Evolutionary conservation across 2,329 filamentous ascomycete species (phyloP), one percentile per base, ranked within the genome.

Genomic region (Westerdykella sp.): DNA sequence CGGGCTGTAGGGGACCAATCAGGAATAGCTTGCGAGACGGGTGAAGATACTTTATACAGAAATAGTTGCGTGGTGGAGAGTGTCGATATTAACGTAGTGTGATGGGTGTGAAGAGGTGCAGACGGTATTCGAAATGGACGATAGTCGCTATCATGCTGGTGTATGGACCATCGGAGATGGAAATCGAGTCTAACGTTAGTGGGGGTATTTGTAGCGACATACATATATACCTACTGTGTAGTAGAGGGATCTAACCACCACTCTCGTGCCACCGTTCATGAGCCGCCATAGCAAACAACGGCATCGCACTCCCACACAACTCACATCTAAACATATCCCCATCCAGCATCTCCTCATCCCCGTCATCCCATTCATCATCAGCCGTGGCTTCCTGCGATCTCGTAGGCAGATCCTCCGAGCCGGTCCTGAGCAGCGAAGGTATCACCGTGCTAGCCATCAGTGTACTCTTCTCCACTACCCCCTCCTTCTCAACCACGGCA

Each of bases 211-310:
- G n/a, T n/a, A n/a, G n/a, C n/a, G n/a, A n/a, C n/a, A n/a, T n/a
- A n/a, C n/a, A n/a, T n/a, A n/a, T n/a, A n/a, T n/a, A n/a, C n/a
- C n/a, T n/a, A n/a, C 13, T 14, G 32, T 35, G 32, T 13, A 9
- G 9, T 11, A 5, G 16, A 35, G n/a, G 6, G 32, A 5, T 13
- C 16, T 14, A 35, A 18, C 32, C 13, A 35, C n/a, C 6, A 3
- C 13, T 9, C 6, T 57, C 56, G 57, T 80, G 77, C 54, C 74
- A 79, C 18, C 76, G 69, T 32, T 67, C 59, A 56, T 84, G 81
- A 4, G 80, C 79, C 5, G 69, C 55, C 60, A 79, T 69, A 5
- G 80, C 80, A 62, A 83, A 84, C 1, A 61, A 40, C 4, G 80
- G 79, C 51, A 83, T 73, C 3, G 60, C 50, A 40, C 76, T 69